Conservation (phyloP, 306 rosid genomes). For the Dryas octopetala region DNA sequence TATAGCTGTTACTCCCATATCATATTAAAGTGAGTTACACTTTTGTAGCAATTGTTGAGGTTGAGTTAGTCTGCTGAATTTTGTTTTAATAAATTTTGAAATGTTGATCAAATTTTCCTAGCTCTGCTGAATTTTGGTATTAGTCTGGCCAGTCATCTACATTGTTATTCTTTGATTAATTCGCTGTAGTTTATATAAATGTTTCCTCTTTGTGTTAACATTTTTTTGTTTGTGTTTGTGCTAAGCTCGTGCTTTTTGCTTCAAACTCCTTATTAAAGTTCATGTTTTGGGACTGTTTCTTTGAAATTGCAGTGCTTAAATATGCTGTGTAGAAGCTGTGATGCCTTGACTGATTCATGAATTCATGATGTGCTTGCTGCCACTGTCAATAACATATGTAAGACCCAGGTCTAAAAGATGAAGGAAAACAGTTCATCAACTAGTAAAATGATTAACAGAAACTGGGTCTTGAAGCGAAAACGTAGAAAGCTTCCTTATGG, state of each 20-base stretch:
- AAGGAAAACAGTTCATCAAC: constrained; percentile 68
- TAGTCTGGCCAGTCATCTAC: not conserved
- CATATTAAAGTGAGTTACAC: constrained; percentile 19
- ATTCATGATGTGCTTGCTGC: constrained; percentile 30
- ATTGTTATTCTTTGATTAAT: not conserved
- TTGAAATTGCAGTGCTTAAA: constrained; percentile 1
- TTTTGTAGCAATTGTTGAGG: constrained; percentile 16
- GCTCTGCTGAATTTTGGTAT: not conserved
- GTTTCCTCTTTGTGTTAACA: not conserved
- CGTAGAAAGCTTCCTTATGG: constrained; percentile 78
- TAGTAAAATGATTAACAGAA: constrained; percentile 75
- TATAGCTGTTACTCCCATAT: constrained; percentile 12
- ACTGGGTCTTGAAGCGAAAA: constrained; percentile 97
- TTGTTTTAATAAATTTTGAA: not conserved
- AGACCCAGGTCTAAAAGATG: constrained; percentile 48
- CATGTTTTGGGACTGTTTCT: constrained; percentile 18
- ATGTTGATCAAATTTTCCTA: not conserved
- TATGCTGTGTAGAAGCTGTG: constrained; percentile 23
- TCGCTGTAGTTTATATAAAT: not conserved
- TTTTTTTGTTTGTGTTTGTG: not conserved
- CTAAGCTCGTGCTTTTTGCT: constrained; percentile 2
- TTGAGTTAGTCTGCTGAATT: not conserved
- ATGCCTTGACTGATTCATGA: constrained; percentile 21
- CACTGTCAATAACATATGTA: constrained; percentile 31
- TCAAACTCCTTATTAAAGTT: constrained; percentile 6